Percentiles rank a stretch among this genome's conserved stretches.
Evolutionary conservation across 305 asterid species (phyloP).

Genomic region (Fraxinus velutina): DNA sequence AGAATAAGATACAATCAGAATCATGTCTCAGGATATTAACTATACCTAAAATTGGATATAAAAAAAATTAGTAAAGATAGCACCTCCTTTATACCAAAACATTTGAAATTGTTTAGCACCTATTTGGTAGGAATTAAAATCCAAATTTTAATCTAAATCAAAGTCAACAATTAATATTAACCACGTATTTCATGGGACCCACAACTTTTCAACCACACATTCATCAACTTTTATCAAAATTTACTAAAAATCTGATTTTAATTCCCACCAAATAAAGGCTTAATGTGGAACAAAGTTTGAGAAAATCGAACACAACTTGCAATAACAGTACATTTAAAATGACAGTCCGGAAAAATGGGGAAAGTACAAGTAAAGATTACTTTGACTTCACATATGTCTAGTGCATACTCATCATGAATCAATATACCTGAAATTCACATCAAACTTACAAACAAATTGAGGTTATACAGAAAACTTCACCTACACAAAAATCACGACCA

Average conservation of each 20-base stretch:
- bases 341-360: background rate
- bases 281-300: background rate
- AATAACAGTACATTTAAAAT: background rate
- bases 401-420: background rate
- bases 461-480: background rate
- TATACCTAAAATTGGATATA: background rate
- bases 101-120: background rate
- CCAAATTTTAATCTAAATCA: background rate
- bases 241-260: background rate
- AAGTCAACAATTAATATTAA: background rate
- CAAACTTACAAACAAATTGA: background rate
- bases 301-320: background rate
- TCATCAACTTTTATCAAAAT: background rate
- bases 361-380: background rate
- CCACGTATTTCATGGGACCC: background rate
- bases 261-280: background rate
- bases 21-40: background rate
- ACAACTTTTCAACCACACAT: background rate
- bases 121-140: background rate
- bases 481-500: background rate
- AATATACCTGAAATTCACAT: background rate
- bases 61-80: background rate
- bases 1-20: slow-evolving; percentile 8
- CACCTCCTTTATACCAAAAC: background rate
- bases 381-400: background rate